Evolutionary conservation across 164 flowering plant species (phyloP), one percentile per base, ranked within the genome.

Genomic region (Piper betle): DNA sequence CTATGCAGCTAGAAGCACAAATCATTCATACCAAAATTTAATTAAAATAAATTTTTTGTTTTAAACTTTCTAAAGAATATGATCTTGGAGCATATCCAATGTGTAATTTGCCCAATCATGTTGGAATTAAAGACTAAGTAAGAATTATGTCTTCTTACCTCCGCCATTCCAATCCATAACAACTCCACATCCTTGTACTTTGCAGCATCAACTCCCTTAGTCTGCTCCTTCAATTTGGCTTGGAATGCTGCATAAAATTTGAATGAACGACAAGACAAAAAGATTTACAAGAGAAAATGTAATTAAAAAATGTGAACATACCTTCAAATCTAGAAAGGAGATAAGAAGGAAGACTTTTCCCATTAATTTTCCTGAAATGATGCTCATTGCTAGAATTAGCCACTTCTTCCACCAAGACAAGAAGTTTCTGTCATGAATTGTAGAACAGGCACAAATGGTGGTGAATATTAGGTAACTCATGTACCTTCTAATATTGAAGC

Each of bases 111-210:
- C 17, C 13, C 58, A 55, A 15, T 37, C 11, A 55, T 33, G 5
- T 4, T 55, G 12, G 33, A 25, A 7, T 8, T 19, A 10, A 55
- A 17, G 39, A 55, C 8, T 25, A 25, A 25, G 58, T 19, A 3
- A 58, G 18, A 57, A 8, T 39, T 5, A 42, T 20, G 16, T 43
- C 50, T 56, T 0, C 72, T 72, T 72, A 89, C 96, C 96, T 89
- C 96, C 61, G 96, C 98, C 89, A 92, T 80, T 66, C 98, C 93
- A 72, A 17, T 55, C 96, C 96, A 92, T 60, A 68, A 77, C 64
- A 92, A 57, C 19, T 73, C 70, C 64, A 89, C 91, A 73, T 87
- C 90, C 76, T 79, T 84, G 41, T 84, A 74, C 68, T 82, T 83
- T 65, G 75, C 80, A 54, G 78, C 85, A 55, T 64, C 86, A 20